These are phyloP conservation scores for Claviceps arundinis DNA, from an alignment of 2,329 filamentous ascomycete genomes.

Conservation along the genomic window DNA sequence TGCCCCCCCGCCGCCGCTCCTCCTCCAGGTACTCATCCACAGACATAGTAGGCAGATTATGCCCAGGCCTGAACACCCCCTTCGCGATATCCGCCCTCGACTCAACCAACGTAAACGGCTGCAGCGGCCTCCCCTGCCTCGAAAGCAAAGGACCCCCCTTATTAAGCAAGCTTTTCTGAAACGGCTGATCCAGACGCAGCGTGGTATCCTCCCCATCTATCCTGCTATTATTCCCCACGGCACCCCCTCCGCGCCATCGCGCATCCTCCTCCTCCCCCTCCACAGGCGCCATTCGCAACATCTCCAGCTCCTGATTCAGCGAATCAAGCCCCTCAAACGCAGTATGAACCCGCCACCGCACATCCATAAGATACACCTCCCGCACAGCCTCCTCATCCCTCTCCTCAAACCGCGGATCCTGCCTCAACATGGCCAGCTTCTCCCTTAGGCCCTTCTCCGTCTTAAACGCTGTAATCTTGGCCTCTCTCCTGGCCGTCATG, in stretches of 20 bases:
- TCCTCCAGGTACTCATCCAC: slow-evolving; percentile 97
- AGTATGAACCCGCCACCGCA: slow-evolving; percentile 61
- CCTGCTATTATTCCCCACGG: slow-evolving; percentile 20
- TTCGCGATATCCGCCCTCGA: slow-evolving; percentile 61
- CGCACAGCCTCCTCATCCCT: slow-evolving; percentile 76
- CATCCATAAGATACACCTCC: slow-evolving; percentile 61
- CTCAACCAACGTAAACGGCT: slow-evolving; percentile 79
- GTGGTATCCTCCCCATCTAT: slow-evolving; percentile 29
- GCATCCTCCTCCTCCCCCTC: slow-evolving; percentile 29
- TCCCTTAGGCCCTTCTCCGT: slow-evolving; percentile 76
- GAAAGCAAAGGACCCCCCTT: slow-evolving; percentile 62
- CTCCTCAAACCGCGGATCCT: slow-evolving; percentile 37
- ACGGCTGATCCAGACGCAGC: slow-evolving; percentile 58
- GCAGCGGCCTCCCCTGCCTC: slow-evolving; percentile 67
- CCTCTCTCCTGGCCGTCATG: slow-evolving; percentile 57
- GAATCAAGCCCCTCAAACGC: slow-evolving; percentile 81
- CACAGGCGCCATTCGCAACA: slow-evolving; percentile 61
- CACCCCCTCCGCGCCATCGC: slow-evolving; percentile 7
- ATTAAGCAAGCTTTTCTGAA: slow-evolving; percentile 32
- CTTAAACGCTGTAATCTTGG: slow-evolving; percentile 75
- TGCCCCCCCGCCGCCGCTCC: slow-evolving; percentile 69
- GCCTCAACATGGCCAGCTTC: slow-evolving; percentile 51
- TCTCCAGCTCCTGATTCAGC: slow-evolving; percentile 69
- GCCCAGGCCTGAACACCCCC: slow-evolving; percentile 78
- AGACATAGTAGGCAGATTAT: slow-evolving; percentile 91